phyloP scores from a whole-genome alignment of 768 basidiomycete genomes.

The Pleurotus salmoneostramineus region DNA sequence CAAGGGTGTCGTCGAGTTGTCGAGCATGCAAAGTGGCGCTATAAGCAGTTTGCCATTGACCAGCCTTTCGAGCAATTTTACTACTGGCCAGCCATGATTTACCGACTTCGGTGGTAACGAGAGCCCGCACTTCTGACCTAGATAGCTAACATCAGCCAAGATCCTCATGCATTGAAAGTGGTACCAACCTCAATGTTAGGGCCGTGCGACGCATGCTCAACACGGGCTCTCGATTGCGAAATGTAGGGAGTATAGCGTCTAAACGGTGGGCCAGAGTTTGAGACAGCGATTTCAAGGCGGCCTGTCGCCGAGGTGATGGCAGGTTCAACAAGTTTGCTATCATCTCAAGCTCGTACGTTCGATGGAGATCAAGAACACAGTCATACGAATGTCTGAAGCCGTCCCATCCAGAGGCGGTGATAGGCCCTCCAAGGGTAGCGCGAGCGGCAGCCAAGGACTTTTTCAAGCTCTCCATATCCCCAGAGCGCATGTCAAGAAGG shows the following conservation, averaged over 20 bases:
- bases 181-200: slow-evolving; percentile 58
- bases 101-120: slow-evolving; percentile 61
- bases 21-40: slow-evolving; percentile 91
- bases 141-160: slow-evolving; percentile 10
- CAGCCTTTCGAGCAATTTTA: slow-evolving; percentile 95
- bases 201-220: slow-evolving; percentile 88
- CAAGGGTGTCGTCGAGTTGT: slow-evolving; percentile 64
- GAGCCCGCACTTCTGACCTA: slow-evolving; percentile 27
- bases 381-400: slow-evolving; percentile 89
- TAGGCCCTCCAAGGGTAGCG: slow-evolving; percentile 68
- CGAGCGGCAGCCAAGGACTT: slow-evolving; percentile 63
- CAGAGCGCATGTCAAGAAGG: slow-evolving; percentile 71
- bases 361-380: slow-evolving; percentile 78
- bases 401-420: slow-evolving; percentile 73
- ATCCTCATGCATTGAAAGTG: not conserved
- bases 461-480: slow-evolving; percentile 39
- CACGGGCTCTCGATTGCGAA: slow-evolving; percentile 83
- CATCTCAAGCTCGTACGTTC: slow-evolving; percentile 80
- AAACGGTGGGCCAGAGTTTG: slow-evolving; percentile 59
- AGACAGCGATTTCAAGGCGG: slow-evolving; percentile 40
- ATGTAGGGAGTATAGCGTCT: slow-evolving; percentile 78
- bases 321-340: slow-evolving; percentile 42
- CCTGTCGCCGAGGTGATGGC: slow-evolving; percentile 29
- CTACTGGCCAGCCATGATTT: slow-evolving; percentile 88
- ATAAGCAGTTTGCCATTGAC: slow-evolving; percentile 95